phyloP scores from a whole-genome alignment of 208 protist species.

The Leishmania arabica region DNA sequence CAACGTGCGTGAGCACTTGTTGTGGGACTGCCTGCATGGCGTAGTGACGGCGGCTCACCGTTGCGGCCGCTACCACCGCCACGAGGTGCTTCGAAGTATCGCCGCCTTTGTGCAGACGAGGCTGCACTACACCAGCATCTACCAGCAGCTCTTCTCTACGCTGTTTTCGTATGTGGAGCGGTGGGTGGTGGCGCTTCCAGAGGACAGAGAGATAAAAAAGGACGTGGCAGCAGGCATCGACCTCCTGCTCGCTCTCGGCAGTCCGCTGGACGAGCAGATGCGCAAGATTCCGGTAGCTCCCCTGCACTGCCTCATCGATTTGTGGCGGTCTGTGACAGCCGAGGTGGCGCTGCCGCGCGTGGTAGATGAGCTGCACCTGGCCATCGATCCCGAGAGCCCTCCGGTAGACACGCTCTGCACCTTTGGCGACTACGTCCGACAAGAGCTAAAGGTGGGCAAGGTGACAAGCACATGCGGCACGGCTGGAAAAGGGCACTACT shows the following conservation, averaged over 20 bases:
- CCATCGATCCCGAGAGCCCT: constrained; percentile 11
- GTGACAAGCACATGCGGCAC: constrained; percentile 65
- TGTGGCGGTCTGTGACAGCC: constrained; percentile 59
- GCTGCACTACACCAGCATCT: constrained; percentile 30
- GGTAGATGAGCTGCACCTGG: constrained; percentile 57
- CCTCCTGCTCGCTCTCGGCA: constrained; percentile 60
- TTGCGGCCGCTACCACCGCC: constrained; percentile 67
- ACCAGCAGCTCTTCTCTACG: constrained; percentile 68
- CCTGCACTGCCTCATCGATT: constrained; percentile 82
- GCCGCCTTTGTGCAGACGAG: constrained; percentile 59
- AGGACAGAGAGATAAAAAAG: constrained; percentile 49
- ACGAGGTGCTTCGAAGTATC: constrained; percentile 69
- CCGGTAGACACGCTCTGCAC: constrained; percentile 58
- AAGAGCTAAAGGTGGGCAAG: constrained; percentile 87
- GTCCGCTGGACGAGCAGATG: constrained; percentile 38
- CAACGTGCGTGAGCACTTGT: constrained; percentile 51
- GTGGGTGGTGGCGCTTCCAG: constrained; percentile 35
- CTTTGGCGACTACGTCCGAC: constrained; percentile 78
- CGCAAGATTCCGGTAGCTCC: constrained; percentile 67
- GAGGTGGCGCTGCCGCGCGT: constrained; percentile 56
- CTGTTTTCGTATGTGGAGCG: constrained; percentile 78
- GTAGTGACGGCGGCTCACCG: constrained; percentile 81
- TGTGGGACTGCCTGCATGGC: constrained; percentile 89
- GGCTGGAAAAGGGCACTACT: constrained; percentile 55
- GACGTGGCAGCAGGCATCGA: constrained; percentile 85